These are phyloP conservation scores for Aspergillus neotritici DNA, from an alignment of 2,329 filamentous ascomycete species.

Conservation along the genomic window DNA sequence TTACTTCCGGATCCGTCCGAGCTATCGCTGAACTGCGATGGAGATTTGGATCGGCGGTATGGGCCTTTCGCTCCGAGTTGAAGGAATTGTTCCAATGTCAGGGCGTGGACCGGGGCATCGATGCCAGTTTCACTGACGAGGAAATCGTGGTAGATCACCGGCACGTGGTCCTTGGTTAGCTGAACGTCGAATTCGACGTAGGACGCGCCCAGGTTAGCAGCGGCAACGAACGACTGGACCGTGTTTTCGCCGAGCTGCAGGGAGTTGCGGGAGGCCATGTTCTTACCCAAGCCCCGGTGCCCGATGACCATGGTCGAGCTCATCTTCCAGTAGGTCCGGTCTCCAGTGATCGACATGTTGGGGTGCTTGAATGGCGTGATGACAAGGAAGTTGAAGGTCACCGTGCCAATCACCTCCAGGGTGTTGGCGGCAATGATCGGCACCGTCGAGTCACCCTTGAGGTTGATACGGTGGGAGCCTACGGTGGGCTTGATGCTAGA, in stretches of 20 bases:
- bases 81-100: slow-evolving; percentile 87
- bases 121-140: slow-evolving; percentile 96
- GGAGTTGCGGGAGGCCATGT: slow-evolving; percentile 73
- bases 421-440: slow-evolving; percentile 78
- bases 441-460: slow-evolving; percentile 87
- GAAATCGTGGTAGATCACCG: slow-evolving; percentile 98
- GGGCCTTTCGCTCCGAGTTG: slow-evolving; percentile 64
- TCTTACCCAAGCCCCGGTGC: slow-evolving; percentile 79
- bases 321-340: slow-evolving; percentile 94
- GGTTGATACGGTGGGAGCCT: slow-evolving; percentile 78
- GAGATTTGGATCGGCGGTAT: slow-evolving; percentile 45
- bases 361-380: slow-evolving; percentile 92
- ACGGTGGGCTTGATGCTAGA: slow-evolving; percentile 78
- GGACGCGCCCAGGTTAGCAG: slow-evolving; percentile 79
- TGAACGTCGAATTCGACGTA: slow-evolving; percentile 81
- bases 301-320: slow-evolving; percentile 78
- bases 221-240: slow-evolving; percentile 88
- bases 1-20: slow-evolving; percentile 11
- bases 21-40: slow-evolving; percentile 22
- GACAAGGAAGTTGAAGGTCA: slow-evolving; percentile 95
- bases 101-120: slow-evolving; percentile 89
- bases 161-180: slow-evolving; percentile 96
- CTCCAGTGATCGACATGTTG: slow-evolving; percentile 84
- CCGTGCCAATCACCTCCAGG: slow-evolving; percentile 83
- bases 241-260: slow-evolving; percentile 96